A percentile compares a stretch with the other conserved stretches of the same genome.
These are phyloP conservation scores for Paecilomyces variotii DNA, from an alignment of 2,329 filamentous ascomycete species.

Conservation along the genomic window DNA sequence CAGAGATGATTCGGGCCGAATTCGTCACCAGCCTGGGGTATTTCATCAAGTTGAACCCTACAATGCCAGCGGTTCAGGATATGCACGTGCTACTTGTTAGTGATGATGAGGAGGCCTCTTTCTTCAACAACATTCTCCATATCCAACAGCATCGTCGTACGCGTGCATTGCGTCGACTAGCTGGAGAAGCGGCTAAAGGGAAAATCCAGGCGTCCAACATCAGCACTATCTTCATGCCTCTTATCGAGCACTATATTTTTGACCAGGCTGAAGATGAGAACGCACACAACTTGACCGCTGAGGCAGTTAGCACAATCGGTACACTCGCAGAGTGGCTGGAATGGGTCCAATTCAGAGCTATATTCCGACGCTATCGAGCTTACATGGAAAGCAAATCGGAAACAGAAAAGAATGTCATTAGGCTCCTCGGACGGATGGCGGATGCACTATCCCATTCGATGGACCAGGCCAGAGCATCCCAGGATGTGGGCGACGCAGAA, in stretches of 20 bases:
- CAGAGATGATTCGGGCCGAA: slow-evolving; percentile 78
- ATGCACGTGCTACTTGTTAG: slow-evolving; percentile 61
- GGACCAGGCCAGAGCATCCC: slow-evolving; percentile 16
- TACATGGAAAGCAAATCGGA: slow-evolving; percentile 76
- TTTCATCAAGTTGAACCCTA: slow-evolving; percentile 62
- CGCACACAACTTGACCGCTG: slow-evolving; percentile 74
- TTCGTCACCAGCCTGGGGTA: slow-evolving; percentile 72
- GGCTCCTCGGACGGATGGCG: slow-evolving; percentile 70
- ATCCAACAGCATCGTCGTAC: slow-evolving; percentile 81
- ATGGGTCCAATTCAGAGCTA: slow-evolving; percentile 83
- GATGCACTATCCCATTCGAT: slow-evolving; percentile 62
- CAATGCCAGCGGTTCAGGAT: slow-evolving; percentile 65
- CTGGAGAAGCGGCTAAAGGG: slow-evolving; percentile 55
- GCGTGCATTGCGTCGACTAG: slow-evolving; percentile 71
- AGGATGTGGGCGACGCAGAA: slow-evolving; percentile 12
- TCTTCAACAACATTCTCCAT: slow-evolving; percentile 88
- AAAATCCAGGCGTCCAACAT: slow-evolving; percentile 69
- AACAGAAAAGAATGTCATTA: slow-evolving; percentile 75
- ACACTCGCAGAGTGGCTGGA: slow-evolving; percentile 67
- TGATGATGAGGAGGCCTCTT: slow-evolving; percentile 71
- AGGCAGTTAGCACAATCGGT: slow-evolving; percentile 75
- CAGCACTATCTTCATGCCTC: slow-evolving; percentile 77
- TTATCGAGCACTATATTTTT: slow-evolving; percentile 92
- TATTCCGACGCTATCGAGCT: slow-evolving; percentile 73
- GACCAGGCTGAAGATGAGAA: slow-evolving; percentile 68